phyloP scores from a whole-genome alignment of 2,329 filamentous ascomycete species.

The Botrytis medusae region DNA sequence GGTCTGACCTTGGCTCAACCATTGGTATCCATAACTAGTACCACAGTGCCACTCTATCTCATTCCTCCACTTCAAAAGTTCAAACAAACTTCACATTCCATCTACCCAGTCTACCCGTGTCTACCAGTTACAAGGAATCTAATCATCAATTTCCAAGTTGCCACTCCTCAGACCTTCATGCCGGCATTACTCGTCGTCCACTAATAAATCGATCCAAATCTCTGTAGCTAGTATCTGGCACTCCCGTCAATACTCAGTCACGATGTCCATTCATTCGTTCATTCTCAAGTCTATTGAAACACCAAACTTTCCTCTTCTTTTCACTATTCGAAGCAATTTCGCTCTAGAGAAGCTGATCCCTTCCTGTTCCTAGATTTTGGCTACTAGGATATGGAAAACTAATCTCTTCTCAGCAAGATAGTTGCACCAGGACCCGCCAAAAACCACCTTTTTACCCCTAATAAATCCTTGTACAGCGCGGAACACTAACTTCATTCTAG shows the following conservation, averaged over 20 bases:
- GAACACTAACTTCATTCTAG: neutral
- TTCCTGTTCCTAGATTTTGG: constrained; percentile 10
- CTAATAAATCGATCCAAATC: neutral
- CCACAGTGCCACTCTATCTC: neutral
- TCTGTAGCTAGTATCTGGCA: neutral
- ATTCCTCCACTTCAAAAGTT: neutral
- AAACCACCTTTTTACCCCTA: constrained; percentile 3
- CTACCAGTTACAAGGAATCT: neutral
- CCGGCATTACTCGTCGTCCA: neutral
- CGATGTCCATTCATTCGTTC: neutral
- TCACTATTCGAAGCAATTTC: neutral
- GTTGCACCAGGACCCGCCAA: neutral
- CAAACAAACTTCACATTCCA: neutral
- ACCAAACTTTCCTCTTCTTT: neutral
- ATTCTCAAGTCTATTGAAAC: neutral
- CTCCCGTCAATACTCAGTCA: neutral
- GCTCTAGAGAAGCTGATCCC: neutral
- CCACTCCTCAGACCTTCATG: neutral
- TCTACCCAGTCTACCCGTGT: neutral
- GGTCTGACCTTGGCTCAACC: constrained; percentile 1
- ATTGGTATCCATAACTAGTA: neutral
- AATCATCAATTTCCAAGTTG: neutral
- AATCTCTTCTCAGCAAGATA: neutral
- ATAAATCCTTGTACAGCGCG: neutral
- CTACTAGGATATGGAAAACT: neutral